Evolutionary conservation across 768 basidiomycete genomes (phyloP), one percentile per base, ranked within the genome.

Genomic region (Calocybe cyanea): DNA sequence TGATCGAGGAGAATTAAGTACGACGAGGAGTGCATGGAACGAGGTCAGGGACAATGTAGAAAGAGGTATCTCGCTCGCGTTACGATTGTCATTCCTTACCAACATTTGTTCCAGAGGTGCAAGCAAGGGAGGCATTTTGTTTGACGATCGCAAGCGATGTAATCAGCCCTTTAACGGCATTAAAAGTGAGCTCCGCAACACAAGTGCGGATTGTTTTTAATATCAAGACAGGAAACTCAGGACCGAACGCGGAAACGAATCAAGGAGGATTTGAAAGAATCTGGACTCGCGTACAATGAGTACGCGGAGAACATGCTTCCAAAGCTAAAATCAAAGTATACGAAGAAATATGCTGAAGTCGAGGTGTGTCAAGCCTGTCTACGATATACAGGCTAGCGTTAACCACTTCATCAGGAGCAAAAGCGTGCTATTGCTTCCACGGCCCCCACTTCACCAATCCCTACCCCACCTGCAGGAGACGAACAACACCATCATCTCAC

Each of bases 171-270:
- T 68, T 95, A 41, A 74, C 74, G 23, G 56, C 72, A 25, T 64
- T 94, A 37, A 90, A 83, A 75, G 90, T 81, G 54, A 42, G 58
- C 37, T 30, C 34, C 25, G n/a, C 24, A 18, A 37, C 17, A 25
- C 21, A n/a, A 35, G 23, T n/a, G 45, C 38, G 33, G 23, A 17
- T 30, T 40, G 7, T 15, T 32, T 31, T 10, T 35, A 37, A 31
- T 10, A 13, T 46, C 21, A 45, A 40, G 15, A 13, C 49, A 92
- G 90, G 92, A 94, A 55, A 86, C 85, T 9, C 92, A 95, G 69
- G 89, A 91, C 43, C 80, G 93, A 30, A 94, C 91, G n/a, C 77
- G 89, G 38, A 89, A 90, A 60, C 82, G 90, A 20, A 86, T 96
- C 62, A 91, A 87, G 61, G 92, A 95, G 58, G 92, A 94, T 60